These are phyloP conservation scores for Physcomitrellopsis africana DNA, from an alignment of 225 moss, liverwort and hornwort species.

Conservation along the genomic window DNA sequence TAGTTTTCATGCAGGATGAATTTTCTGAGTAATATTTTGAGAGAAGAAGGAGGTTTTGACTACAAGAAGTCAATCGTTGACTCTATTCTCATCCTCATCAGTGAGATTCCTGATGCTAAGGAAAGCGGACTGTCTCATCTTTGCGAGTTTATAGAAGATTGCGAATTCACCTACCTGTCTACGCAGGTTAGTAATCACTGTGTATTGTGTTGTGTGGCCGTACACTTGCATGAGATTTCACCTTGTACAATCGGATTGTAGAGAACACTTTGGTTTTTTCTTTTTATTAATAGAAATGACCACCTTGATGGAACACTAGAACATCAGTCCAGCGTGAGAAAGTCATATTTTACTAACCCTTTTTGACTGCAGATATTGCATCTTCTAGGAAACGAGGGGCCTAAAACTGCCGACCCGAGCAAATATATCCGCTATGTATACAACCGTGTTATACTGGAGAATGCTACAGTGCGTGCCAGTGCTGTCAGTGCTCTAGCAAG, in stretches of 20 bases:
- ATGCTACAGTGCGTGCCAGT: slow-evolving; percentile 95
- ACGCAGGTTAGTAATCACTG: slow-evolving; percentile 57
- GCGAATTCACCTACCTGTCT: slow-evolving; percentile 86
- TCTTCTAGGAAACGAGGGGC: slow-evolving; percentile 93
- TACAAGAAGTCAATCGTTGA: slow-evolving; percentile 89
- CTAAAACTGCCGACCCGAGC: slow-evolving; percentile 87
- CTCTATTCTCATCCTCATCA: slow-evolving; percentile 78
- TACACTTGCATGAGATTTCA: too few relatives aligned
- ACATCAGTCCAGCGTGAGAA: too few relatives aligned
- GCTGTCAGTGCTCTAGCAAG: slow-evolving; percentile 94
- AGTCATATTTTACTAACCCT: too few relatives aligned
- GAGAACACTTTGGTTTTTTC: too few relatives aligned
- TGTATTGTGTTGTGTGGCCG: too few relatives aligned
- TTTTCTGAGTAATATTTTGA: slow-evolving; percentile 70
- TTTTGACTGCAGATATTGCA: slow-evolving; percentile 68
- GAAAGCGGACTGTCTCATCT: slow-evolving; percentile 84
- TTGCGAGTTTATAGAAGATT: slow-evolving; percentile 88
- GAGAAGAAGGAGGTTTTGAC: slow-evolving; percentile 90
- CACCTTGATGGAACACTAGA: too few relatives aligned
- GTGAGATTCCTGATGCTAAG: slow-evolving; percentile 89
- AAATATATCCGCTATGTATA: slow-evolving; percentile 92
- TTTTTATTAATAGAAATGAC: too few relatives aligned
- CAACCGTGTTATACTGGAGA: slow-evolving; percentile 91
- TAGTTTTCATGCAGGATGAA: slow-evolving; percentile 50
- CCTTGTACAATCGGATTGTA: too few relatives aligned